Conservation (phyloP, 2,329 filamentous ascomycete species). For the Dryadomyces quercus-mongolicae region DNA sequence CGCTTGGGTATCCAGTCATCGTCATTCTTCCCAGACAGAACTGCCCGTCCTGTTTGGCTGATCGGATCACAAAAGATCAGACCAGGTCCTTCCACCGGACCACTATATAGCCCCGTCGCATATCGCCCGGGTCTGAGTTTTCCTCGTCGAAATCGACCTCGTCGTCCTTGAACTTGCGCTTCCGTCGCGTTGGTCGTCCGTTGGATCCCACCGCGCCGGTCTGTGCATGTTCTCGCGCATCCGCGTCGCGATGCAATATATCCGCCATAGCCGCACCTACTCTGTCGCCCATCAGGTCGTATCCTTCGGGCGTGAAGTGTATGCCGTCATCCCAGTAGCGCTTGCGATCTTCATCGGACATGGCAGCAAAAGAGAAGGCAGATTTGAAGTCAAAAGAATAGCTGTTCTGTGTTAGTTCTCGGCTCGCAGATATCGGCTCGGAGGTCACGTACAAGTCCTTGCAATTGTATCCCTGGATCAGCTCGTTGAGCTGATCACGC, state of each 20-base stretch:
- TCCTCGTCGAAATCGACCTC: conserved; percentile 37
- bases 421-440: too few relatives aligned
- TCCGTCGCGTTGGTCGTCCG: conserved; percentile 6
- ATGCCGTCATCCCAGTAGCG: conserved; percentile 50
- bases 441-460: conserved; percentile 46
- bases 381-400: conserved; percentile 43
- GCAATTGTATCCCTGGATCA: conserved; percentile 36
- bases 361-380: conserved; percentile 39
- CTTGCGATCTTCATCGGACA: conserved; percentile 31
- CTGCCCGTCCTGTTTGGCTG: too few relatives aligned
- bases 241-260: conserved; percentile 24
- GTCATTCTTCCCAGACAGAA: too few relatives aligned
- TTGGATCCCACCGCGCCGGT: background rate
- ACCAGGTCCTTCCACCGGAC: conserved; percentile 40
- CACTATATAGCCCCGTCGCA: conserved; percentile 41
- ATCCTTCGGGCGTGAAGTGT: conserved; percentile 46
- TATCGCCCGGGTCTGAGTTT: conserved; percentile 28
- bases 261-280: conserved; percentile 40
- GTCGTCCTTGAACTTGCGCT: conserved; percentile 22
- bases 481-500: conserved; percentile 32
- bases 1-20: background rate
- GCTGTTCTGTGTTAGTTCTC: conserved; percentile 20
- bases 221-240: conserved; percentile 12
- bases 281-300: conserved; percentile 48
- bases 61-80: conserved; percentile 20